A percentile compares a stretch with the other conserved stretches of the same genome.
These are phyloP conservation scores for Epichloe hybrida DNA, from an alignment of 2,329 filamentous ascomycete genomes.

Conservation along the genomic window DNA sequence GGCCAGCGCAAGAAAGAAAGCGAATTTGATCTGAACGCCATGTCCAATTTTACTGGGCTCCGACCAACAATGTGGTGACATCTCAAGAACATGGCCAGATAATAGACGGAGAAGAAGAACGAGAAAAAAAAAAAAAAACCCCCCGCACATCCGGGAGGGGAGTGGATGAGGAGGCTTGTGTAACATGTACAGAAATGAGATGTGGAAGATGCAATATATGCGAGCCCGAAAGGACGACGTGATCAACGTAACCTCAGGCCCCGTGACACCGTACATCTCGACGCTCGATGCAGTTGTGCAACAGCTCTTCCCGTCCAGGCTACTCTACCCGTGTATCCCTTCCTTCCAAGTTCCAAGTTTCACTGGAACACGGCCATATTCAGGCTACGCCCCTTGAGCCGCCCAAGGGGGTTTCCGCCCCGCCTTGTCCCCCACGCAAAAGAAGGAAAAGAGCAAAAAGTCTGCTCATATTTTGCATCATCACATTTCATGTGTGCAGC, in stretches of 20 bases:
- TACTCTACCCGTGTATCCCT: background rate
- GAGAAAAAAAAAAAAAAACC: background rate
- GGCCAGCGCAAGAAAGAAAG: conserved; percentile 62
- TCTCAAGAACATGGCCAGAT: too few relatives aligned
- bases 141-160: background rate
- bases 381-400: background rate
- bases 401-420: background rate
- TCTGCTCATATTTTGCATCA: too few relatives aligned
- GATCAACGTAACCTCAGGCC: background rate
- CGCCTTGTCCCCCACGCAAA: too few relatives aligned
- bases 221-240: background rate
- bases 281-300: background rate
- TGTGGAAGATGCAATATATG: background rate
- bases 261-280: background rate
- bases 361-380: background rate
- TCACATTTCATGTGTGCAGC: too few relatives aligned
- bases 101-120: too few relatives aligned
- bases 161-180: background rate
- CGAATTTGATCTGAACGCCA: conserved; percentile 30
- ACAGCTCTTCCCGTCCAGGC: background rate
- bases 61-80: conserved; percentile 6
- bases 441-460: too few relatives aligned
- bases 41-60: conserved; percentile 45
- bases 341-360: too few relatives aligned
- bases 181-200: background rate